Conservation (phyloP, 768 basidiomycete species). For the Chiua virens region DNA sequence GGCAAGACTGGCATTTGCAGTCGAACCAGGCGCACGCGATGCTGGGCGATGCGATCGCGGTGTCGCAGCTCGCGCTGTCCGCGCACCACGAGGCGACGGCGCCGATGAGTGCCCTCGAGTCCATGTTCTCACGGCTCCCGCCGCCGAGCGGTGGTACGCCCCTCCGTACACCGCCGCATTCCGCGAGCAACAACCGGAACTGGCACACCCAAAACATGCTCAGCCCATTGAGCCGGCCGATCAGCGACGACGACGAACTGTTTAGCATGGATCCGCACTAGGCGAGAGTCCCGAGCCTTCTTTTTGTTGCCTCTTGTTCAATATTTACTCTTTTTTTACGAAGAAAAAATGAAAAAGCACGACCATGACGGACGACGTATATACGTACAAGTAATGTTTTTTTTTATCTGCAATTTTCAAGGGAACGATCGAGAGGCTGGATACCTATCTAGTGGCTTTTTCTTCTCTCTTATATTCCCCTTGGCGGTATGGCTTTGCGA, state of each 20-base stretch:
- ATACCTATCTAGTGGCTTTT: slow-evolving; percentile 34
- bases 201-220: slow-evolving; percentile 41
- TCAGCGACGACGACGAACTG: slow-evolving; percentile 64
- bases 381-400: slow-evolving; percentile 29
- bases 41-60: slow-evolving; percentile 15
- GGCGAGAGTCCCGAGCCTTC: not conserved
- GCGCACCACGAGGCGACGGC: slow-evolving; percentile 22
- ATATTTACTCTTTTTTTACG: no score
- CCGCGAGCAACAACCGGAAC: slow-evolving; percentile 24
- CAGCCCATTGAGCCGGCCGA: slow-evolving; percentile 64
- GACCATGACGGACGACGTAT: slow-evolving; percentile 22
- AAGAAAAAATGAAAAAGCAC: slow-evolving; percentile 1
- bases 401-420: slow-evolving; percentile 12
- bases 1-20: slow-evolving; percentile 29
- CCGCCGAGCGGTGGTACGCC: slow-evolving; percentile 18
- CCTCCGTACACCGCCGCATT: slow-evolving; percentile 28
- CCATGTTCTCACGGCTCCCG: slow-evolving; percentile 53
- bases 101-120: slow-evolving; percentile 38
- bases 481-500: slow-evolving; percentile 6
- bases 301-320: not conserved
- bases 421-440: slow-evolving; percentile 28
- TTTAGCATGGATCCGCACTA: slow-evolving; percentile 59
- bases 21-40: slow-evolving; percentile 21
- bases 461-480: slow-evolving; percentile 5
- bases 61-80: slow-evolving; percentile 25